Base-by-base conservation (phyloP, 2,329 filamentous ascomycete species). In the Colletotrichum tropicale region DNA sequence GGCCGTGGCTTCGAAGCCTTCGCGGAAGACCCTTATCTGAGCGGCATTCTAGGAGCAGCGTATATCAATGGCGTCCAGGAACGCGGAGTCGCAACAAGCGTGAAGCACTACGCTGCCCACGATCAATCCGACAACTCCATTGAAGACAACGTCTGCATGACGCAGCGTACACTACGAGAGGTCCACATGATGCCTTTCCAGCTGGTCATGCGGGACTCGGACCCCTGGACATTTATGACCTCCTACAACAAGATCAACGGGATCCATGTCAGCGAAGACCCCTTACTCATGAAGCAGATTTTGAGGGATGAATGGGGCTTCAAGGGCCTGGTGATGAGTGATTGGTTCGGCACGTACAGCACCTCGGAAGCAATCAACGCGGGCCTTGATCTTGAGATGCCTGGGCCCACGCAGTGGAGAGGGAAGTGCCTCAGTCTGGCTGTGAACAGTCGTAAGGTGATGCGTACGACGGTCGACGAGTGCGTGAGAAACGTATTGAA, bases 181-280 rank as follows among this genome's bases (percentile, higher is more conserved):
- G 88, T 92, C 52, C 91, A 92, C 77, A 82, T 90, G 9, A 84
- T 91, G 69, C 89, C 90, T 1, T 92, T 92, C 80, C 89, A 91
- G 82, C 84, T 92, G 30, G 87, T 88, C 6, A 86, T 91, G 24
- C 85, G 88, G n/a, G 88, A 91, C 76, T 82, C 88, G 1, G 82
- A 86, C 30, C 90, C 90, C 0, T 88, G 85, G 12, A 87, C 89
- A 16, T 87, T 92, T 77, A 92, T 92, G 90, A 91, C 90, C 6
- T 88, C 85, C 12, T 92, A 92, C 79, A 92, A 91, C 71, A 89
- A 90, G 43, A 85, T 92, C 73, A 92, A 92, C 77, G 90, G 90
- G 24, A 85, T 83, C 8, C 88, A 89, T 79, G 90, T 88, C 78
- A 89, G 88, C 73, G 90, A 92, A 81, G 90, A 88, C 78, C 80